Percentiles rank a stretch among this genome's conserved stretches.
These are phyloP conservation scores for Brassica juncea DNA, from an alignment of 345 rosid genomes.

Conservation along the genomic window DNA sequence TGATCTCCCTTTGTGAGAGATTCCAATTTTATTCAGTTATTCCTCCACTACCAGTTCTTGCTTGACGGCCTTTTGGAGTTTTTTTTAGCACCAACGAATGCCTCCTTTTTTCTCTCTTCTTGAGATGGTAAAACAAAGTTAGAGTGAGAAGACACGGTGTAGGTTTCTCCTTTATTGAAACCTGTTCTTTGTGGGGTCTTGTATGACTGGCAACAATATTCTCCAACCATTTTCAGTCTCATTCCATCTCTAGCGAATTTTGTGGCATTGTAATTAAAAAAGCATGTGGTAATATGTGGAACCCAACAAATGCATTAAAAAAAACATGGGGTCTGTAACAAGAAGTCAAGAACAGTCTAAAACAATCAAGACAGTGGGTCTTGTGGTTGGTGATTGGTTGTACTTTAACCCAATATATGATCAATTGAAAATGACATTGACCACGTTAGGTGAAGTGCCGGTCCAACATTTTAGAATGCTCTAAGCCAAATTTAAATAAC, in stretches of 20 bases:
- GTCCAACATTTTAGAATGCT: too few relatives aligned
- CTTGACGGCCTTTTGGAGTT: not conserved
- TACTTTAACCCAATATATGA: too few relatives aligned
- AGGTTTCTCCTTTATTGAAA: slow-evolving; percentile 2
- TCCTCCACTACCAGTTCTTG: not conserved
- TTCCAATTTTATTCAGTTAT: not conserved
- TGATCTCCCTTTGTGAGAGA: not conserved
- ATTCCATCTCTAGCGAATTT: not conserved
- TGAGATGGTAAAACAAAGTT: slow-evolving; percentile 11
- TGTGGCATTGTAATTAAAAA: not conserved
- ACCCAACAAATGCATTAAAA: not conserved
- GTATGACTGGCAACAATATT: not conserved
- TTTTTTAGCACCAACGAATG: not conserved
- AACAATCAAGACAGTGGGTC: too few relatives aligned
- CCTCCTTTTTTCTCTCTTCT: not conserved
- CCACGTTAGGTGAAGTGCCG: too few relatives aligned
- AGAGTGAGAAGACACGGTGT: not conserved
- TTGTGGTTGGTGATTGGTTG: too few relatives aligned
- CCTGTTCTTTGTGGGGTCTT: not conserved
- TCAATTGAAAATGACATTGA: too few relatives aligned
- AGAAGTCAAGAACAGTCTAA: not conserved
- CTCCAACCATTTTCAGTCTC: not conserved
- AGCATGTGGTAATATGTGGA: not conserved
- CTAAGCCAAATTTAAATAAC: too few relatives aligned
- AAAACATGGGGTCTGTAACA: not conserved